A percentile compares a stretch with the other conserved stretches of the same genome.
These are phyloP conservation scores for Chytriomyces confervae DNA, from an alignment of 192 early-diverging fungal species.

Conservation along the genomic window DNA sequence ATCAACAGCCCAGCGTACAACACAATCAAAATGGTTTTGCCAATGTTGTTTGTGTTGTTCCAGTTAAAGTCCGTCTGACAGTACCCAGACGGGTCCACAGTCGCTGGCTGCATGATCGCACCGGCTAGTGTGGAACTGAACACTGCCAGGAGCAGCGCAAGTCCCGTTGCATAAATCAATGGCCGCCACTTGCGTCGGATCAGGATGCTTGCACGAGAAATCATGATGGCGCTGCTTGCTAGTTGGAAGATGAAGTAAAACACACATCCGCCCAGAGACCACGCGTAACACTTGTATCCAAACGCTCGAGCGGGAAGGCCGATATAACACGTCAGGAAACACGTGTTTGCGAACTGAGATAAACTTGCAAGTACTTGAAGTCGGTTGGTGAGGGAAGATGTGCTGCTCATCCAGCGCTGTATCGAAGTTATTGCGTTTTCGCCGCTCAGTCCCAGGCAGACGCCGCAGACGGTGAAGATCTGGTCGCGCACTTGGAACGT, in stretches of 20 bases:
- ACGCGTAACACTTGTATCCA: neutral
- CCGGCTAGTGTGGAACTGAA: neutral
- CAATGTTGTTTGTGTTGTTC: slow-evolving; percentile 2
- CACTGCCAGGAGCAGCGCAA: neutral
- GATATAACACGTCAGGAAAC: neutral
- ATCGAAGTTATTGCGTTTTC: neutral
- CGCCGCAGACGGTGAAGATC: neutral
- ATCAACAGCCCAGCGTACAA: neutral
- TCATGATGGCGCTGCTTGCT: neutral
- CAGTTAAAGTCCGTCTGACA: neutral
- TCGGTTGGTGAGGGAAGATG: neutral
- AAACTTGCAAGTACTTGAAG: neutral
- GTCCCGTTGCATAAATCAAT: neutral
- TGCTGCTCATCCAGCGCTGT: neutral
- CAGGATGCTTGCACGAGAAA: neutral
- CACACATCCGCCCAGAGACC: neutral
- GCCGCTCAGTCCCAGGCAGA: neutral
- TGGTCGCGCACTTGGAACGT: neutral
- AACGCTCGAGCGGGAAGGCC: neutral
- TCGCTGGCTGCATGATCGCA: neutral
- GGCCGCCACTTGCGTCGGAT: neutral
- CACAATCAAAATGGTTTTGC: neutral
- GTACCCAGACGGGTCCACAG: neutral
- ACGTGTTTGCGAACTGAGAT: neutral
- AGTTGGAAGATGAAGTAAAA: neutral